A percentile compares a stretch with the other conserved stretches of the same genome.
phyloP scores from a whole-genome alignment of 176 grass and related monocot species.

The Saccharum officinarum region DNA sequence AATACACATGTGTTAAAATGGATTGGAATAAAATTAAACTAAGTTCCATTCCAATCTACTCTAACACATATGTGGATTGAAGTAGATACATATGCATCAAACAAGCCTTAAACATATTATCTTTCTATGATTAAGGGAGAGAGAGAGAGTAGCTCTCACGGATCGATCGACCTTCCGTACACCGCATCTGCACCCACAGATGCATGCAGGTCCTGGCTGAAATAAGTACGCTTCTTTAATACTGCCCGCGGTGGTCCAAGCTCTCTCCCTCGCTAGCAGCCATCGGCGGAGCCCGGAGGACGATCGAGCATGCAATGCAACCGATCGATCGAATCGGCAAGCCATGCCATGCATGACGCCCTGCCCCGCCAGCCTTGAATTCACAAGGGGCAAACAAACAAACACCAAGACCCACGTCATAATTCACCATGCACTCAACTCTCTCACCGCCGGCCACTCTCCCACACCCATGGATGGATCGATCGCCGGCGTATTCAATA shows the following conservation, averaged over 20 bases:
- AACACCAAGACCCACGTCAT: constrained; percentile 11
- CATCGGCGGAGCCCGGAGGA: not conserved
- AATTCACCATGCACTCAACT: not conserved
- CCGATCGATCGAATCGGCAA: constrained; percentile 8
- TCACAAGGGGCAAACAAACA: not conserved
- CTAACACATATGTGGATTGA: too few relatives aligned
- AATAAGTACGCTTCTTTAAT: constrained; percentile 40
- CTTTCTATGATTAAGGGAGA: not conserved
- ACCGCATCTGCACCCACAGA: not conserved
- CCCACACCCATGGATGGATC: too few relatives aligned
- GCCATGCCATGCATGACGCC: constrained; percentile 16
- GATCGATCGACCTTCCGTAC: not conserved
- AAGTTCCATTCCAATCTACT: too few relatives aligned
- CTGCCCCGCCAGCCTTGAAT: constrained; percentile 6
- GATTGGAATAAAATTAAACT: too few relatives aligned
- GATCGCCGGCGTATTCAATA: not conserved
- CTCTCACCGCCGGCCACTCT: too few relatives aligned
- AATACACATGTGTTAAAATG: too few relatives aligned
- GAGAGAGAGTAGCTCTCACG: not conserved
- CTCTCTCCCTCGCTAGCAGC: not conserved
- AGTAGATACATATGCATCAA: too few relatives aligned
- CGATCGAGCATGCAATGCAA: not conserved
- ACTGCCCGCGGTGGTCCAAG: not conserved
- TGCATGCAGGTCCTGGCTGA: not conserved
- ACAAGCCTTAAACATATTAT: too few relatives aligned